phyloP scores from a whole-genome alignment of 345 rosid genomes.

The Gossypium herbaceum region DNA sequence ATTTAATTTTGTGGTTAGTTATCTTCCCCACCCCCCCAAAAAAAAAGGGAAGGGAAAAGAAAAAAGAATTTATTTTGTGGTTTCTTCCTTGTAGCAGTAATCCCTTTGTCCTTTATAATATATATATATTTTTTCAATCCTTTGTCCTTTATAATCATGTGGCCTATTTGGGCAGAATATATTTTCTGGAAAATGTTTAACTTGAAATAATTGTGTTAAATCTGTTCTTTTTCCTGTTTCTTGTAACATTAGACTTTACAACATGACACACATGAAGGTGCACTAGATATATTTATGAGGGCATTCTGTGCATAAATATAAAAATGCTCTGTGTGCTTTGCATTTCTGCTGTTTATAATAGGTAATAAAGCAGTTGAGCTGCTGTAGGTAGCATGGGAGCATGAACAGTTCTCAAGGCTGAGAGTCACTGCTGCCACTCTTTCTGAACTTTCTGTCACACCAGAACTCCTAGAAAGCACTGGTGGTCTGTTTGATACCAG shows the following conservation, averaged over 20 bases:
- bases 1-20: neutral
- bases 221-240: neutral
- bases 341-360: conserved; percentile 18
- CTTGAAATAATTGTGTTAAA: neutral
- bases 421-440: conserved; percentile 96
- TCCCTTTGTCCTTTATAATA: neutral
- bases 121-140: neutral
- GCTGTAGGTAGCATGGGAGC: conserved; percentile 99
- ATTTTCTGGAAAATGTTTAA: neutral
- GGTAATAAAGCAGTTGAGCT: conserved; percentile 32
- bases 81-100: neutral
- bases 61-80: neutral
- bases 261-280: conserved; percentile 1
- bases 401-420: conserved; percentile 92
- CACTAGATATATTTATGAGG: neutral
- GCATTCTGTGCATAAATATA: neutral
- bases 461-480: conserved; percentile 66
- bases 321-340: conserved; percentile 1
- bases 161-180: neutral
- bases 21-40: neutral
- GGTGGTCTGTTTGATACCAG: conserved; percentile 85
- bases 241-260: neutral
- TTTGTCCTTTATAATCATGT: neutral
- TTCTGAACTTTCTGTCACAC: conserved; percentile 70
- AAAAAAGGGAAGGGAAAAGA: neutral